phyloP scores from a whole-genome alignment of 306 rosid species.

The Delonix regia region DNA sequence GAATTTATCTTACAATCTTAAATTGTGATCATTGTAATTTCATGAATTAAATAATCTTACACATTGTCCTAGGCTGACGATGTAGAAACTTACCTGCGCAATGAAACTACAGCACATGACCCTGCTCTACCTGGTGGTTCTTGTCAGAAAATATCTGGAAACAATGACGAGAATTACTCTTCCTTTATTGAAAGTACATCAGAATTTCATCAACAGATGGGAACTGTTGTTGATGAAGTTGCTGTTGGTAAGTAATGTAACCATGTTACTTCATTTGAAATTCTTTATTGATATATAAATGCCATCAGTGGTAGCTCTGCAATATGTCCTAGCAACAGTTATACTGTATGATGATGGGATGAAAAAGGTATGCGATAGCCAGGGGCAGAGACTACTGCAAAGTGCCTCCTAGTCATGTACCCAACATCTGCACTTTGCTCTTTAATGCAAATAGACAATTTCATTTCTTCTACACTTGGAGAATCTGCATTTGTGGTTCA shows the following conservation, averaged over 20 bases:
- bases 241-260: slow-evolving; percentile 44
- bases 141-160: slow-evolving; percentile 21
- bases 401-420: slow-evolving; percentile 23
- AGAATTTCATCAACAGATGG: slow-evolving; percentile 41
- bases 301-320: slow-evolving; percentile 12
- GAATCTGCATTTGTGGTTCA: slow-evolving; percentile 43
- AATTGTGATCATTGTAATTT: slow-evolving; percentile 20
- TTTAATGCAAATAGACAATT: slow-evolving; percentile 33
- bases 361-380: slow-evolving; percentile 29
- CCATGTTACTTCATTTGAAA: slow-evolving; percentile 2
- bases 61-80: slow-evolving; percentile 44
- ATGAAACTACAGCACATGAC: slow-evolving; percentile 41
- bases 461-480: slow-evolving; percentile 29
- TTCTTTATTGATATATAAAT: neutral
- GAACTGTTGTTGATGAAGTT: slow-evolving; percentile 34
- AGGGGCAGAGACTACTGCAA: slow-evolving; percentile 29
- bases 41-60: slow-evolving; percentile 12
- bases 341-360: slow-evolving; percentile 28
- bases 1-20: neutral
- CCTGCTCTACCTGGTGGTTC: slow-evolving; percentile 32
- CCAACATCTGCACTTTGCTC: slow-evolving; percentile 27
- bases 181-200: slow-evolving; percentile 35
- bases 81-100: slow-evolving; percentile 32
- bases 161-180: slow-evolving; percentile 36
- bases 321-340: slow-evolving; percentile 19